Percentiles rank a stretch among this genome's conserved stretches.
These are phyloP conservation scores for Ensete glaucum DNA, from an alignment of 176 grass and related monocot genomes.

Conservation along the genomic window DNA sequence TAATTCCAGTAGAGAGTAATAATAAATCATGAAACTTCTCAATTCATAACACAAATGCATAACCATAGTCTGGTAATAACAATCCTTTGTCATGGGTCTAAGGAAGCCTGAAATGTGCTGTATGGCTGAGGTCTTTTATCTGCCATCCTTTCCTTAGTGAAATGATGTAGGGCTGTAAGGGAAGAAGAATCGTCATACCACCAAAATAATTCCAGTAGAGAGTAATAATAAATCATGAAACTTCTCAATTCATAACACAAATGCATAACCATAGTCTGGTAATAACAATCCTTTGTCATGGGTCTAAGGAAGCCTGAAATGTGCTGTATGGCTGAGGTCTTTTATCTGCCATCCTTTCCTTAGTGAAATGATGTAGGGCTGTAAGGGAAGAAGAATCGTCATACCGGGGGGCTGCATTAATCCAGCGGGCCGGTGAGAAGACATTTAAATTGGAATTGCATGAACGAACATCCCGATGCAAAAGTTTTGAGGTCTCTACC, in stretches of 20 bases:
- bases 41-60: too few species aligned
- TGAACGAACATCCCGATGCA: constrained; percentile 23
- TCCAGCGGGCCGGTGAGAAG: constrained; percentile 15
- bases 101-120: constrained; percentile 23
- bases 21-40: too few species aligned
- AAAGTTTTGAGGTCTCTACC: background rate
- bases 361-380: constrained; percentile 18
- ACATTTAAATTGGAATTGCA: constrained; percentile 20
- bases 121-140: constrained; percentile 24
- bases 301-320: constrained; percentile 21
- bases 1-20: too few species aligned
- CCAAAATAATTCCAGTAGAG: too few species aligned
- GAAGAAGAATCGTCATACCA: constrained; percentile 23
- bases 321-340: constrained; percentile 21
- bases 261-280: too few species aligned
- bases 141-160: constrained; percentile 20
- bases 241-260: too few species aligned
- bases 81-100: background rate
- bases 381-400: constrained; percentile 24
- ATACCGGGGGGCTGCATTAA: constrained; percentile 14
- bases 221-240: too few species aligned
- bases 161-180: constrained; percentile 19
- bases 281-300: too few species aligned
- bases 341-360: constrained; percentile 25
- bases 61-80: too few species aligned